Conservation (phyloP, 139 green algal genomes). For the Asterochloris erici region DNA sequence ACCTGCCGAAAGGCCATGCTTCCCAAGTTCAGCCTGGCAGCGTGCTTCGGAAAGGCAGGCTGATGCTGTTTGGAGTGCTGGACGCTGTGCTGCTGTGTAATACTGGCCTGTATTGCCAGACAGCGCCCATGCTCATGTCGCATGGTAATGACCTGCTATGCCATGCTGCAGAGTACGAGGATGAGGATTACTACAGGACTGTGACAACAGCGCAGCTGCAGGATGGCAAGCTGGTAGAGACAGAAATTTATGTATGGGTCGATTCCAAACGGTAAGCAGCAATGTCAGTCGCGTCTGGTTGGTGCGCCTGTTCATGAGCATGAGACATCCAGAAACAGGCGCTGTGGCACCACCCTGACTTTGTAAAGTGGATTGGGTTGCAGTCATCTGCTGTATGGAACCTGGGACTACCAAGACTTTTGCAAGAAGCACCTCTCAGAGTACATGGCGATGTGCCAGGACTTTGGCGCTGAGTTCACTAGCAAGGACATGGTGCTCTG, state of each 20-base stretch:
- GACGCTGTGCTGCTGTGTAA: no score
- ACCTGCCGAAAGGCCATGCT: no score
- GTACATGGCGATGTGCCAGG: slow-evolving; percentile 18
- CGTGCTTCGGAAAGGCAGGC: no score
- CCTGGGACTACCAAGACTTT: slow-evolving; percentile 62
- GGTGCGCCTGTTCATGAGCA: background rate
- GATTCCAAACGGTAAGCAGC: slow-evolving; percentile 14
- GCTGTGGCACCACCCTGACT: no score
- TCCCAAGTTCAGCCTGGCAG: no score
- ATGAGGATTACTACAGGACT: slow-evolving; percentile 62
- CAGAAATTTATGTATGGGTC: slow-evolving; percentile 67
- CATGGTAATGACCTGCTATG: background rate
- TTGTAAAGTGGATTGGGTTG: background rate
- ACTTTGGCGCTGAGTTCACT: slow-evolving; percentile 9
- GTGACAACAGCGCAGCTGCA: background rate
- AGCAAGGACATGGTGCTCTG: slow-evolving; percentile 12
- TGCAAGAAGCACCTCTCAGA: slow-evolving; percentile 31
- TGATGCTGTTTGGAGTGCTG: no score
- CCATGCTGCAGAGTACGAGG: slow-evolving; percentile 55
- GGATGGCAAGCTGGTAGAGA: slow-evolving; percentile 25
- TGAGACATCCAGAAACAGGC: background rate
- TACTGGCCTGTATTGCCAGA: no score
- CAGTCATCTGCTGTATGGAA: slow-evolving; percentile 27
- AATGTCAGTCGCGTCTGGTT: background rate
- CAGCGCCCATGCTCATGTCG: no score